Evolutionary conservation across 257 asterid genomes (phyloP).

Genomic region (Leonotis leonurus): DNA sequence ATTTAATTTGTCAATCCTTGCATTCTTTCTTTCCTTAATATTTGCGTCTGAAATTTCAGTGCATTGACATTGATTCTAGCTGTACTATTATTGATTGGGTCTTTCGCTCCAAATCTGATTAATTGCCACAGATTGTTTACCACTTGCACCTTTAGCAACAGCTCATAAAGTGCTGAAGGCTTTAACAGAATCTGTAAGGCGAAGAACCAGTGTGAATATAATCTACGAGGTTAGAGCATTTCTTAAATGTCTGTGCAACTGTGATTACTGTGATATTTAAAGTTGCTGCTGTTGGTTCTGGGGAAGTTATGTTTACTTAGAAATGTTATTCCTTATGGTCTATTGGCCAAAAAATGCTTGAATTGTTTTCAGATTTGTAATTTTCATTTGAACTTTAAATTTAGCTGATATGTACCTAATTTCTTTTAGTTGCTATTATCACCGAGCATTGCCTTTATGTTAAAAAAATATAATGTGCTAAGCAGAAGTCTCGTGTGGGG

Average conservation of each 20-base stretch:
- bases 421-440: too few species aligned
- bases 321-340: background rate
- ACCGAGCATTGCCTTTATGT: too few species aligned
- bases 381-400: too few species aligned
- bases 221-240: slow-evolving; percentile 44
- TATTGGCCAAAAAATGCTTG: too few species aligned
- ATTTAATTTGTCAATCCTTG: background rate
- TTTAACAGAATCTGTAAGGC: slow-evolving; percentile 67
- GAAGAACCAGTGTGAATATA: slow-evolving; percentile 49
- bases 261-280: background rate
- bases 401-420: too few species aligned
- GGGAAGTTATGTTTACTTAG: background rate
- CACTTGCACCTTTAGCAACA: slow-evolving; percentile 18
- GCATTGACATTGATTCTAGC: background rate
- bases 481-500: too few species aligned
- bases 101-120: slow-evolving; percentile 1
- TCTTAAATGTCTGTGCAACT: background rate
- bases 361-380: too few species aligned
- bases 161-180: slow-evolving; percentile 62
- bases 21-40: background rate
- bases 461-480: too few species aligned
- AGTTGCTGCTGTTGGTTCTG: slow-evolving; percentile 4
- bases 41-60: background rate
- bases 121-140: slow-evolving; percentile 27
- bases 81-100: background rate